These are phyloP conservation scores for Talaromyces sp. DNA, from an alignment of 2,329 filamentous ascomycete species.

Conservation along the genomic window DNA sequence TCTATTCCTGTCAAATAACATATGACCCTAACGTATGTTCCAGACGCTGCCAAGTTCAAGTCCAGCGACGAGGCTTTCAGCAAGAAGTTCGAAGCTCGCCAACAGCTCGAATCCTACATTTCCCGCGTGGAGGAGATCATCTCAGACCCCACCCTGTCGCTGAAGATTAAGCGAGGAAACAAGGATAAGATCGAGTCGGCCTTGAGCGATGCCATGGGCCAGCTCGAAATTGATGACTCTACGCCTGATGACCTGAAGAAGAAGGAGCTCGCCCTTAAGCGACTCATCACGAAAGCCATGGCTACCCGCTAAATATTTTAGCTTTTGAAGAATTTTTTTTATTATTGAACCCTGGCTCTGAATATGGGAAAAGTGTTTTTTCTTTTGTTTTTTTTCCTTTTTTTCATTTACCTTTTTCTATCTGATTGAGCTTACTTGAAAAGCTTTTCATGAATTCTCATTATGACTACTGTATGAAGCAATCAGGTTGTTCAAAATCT, in stretches of 20 bases:
- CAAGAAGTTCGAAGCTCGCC: conserved; percentile 98
- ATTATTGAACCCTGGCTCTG: not conserved
- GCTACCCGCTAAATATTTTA: conserved; percentile 66
- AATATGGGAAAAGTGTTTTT: not conserved
- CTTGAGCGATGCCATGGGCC: conserved; percentile 93
- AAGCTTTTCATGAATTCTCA: not conserved
- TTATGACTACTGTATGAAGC: conserved; percentile 1
- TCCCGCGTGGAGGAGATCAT: conserved; percentile 97
- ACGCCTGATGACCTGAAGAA: conserved; percentile 95
- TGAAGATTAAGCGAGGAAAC: conserved; percentile 98
- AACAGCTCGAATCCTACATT: conserved; percentile 99
- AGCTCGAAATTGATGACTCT: conserved; percentile 93
- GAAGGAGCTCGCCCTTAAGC: conserved; percentile 98
- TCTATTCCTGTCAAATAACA: not conserved
- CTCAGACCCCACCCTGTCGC: conserved; percentile 88
- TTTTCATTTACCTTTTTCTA: not conserved
- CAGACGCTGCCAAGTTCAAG: conserved; percentile 98
- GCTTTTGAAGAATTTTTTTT: not conserved
- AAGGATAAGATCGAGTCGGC: conserved; percentile 99
- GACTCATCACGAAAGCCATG: conserved; percentile 98
- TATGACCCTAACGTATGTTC: conserved; percentile 8
- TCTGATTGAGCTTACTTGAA: not conserved
- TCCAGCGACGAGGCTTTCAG: conserved; percentile 94
- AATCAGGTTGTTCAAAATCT: not conserved
- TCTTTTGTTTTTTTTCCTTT: not conserved